A percentile compares a stretch with the other conserved stretches of the same genome.
Conservation (phyloP, 768 basidiomycete species). For the Leucocoprinus birnbaumii region DNA sequence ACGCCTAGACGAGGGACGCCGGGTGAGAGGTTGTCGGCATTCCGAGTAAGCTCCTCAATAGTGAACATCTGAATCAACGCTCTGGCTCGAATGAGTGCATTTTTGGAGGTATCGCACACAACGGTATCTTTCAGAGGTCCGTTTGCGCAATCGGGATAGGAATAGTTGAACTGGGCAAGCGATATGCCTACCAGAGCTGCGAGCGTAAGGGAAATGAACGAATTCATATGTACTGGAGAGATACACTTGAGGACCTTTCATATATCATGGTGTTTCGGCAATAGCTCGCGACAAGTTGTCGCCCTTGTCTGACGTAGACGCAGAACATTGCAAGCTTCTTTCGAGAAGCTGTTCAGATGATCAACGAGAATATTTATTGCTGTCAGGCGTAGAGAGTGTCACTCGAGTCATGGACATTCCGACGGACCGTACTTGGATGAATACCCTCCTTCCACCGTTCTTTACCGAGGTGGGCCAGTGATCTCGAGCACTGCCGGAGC, state of each 20-base stretch:
- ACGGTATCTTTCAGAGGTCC: constrained; percentile 41
- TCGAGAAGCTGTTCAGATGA: no score
- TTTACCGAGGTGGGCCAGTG: no score
- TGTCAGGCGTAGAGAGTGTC: no score
- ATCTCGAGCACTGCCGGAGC: no score
- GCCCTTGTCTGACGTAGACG: no score
- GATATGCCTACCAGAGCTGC: neutral
- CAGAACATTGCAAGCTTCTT: no score
- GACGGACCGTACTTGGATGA: no score
- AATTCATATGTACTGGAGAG: no score
- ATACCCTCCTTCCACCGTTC: no score
- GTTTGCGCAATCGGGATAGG: constrained; percentile 46
- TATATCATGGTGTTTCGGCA: neutral
- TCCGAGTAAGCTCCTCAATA: constrained; percentile 45
- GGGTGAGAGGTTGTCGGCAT: constrained; percentile 46
- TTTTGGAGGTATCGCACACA: constrained; percentile 45
- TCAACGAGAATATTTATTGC: no score
- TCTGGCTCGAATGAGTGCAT: constrained; percentile 41
- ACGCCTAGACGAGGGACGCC: constrained; percentile 54
- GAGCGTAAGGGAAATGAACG: neutral
- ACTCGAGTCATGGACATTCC: no score
- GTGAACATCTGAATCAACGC: constrained; percentile 49
- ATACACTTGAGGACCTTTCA: neutral
- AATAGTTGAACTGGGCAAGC: constrained; percentile 20
- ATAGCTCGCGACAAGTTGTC: no score